These are phyloP conservation scores for Picocystis sp. DNA, from an alignment of 163 green algal genomes.

Conservation along the genomic window DNA sequence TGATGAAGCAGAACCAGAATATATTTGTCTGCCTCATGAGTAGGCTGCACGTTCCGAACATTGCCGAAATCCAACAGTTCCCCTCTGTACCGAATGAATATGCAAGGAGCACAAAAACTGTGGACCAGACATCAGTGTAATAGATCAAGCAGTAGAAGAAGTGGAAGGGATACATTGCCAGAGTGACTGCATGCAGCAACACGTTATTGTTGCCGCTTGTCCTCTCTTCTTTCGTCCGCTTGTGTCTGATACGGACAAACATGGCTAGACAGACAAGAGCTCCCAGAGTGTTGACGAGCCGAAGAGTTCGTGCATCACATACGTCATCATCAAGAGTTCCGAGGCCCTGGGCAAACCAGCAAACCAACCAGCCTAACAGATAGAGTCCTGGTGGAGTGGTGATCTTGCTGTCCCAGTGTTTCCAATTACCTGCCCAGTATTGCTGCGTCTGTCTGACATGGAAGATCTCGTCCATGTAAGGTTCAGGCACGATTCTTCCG, in stretches of 20 bases:
- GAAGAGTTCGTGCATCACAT: slow-evolving; percentile 23
- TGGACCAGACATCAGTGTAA: slow-evolving; percentile 75
- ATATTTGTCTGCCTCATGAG: slow-evolving; percentile 77
- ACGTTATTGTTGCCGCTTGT: background rate
- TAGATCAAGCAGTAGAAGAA: slow-evolving; percentile 79
- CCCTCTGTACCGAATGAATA: slow-evolving; percentile 25
- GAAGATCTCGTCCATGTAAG: slow-evolving; percentile 68
- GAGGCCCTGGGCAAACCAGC: background rate
- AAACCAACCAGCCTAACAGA: slow-evolving; percentile 20
- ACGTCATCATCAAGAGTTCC: background rate
- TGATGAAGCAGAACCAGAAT: slow-evolving; percentile 64
- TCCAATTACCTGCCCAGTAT: slow-evolving; percentile 59
- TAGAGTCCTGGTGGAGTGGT: slow-evolving; percentile 88
- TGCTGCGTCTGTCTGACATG: slow-evolving; percentile 68
- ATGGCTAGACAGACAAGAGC: slow-evolving; percentile 24
- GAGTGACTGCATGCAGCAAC: slow-evolving; percentile 13
- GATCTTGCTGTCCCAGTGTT: slow-evolving; percentile 76
- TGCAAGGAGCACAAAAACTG: slow-evolving; percentile 39
- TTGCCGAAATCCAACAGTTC: slow-evolving; percentile 1
- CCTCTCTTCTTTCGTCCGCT: slow-evolving; percentile 3
- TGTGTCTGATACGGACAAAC: slow-evolving; percentile 18
- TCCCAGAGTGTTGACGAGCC: slow-evolving; percentile 37
- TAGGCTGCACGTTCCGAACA: slow-evolving; percentile 30
- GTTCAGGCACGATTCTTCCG: too few species aligned
- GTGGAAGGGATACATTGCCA: slow-evolving; percentile 48